Evolutionary conservation across 345 rosid species (phyloP).

Genomic region (Moricandia moricandioides): DNA sequence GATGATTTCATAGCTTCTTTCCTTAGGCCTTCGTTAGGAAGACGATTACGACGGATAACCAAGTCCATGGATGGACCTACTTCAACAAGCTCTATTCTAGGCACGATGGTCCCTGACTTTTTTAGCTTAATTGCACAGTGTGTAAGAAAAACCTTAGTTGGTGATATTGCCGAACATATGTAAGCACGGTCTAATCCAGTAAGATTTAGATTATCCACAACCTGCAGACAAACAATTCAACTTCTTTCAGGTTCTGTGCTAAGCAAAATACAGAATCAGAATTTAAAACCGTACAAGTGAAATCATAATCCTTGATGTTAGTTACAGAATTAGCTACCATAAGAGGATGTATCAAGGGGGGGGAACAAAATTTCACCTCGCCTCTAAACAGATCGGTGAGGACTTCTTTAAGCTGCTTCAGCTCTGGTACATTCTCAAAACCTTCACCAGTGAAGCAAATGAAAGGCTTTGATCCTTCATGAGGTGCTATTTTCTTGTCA

Average conservation of each 20-base stretch:
- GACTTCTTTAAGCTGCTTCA: slow-evolving; percentile 87
- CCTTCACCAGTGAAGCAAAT: slow-evolving; percentile 79
- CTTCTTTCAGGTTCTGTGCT: background rate
- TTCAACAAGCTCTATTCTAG: slow-evolving; percentile 88
- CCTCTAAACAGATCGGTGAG: slow-evolving; percentile 79
- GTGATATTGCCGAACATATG: slow-evolving; percentile 75
- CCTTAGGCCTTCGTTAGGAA: slow-evolving; percentile 65
- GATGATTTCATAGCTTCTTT: slow-evolving; percentile 86
- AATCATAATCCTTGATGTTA: too few relatives aligned
- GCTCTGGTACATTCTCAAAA: slow-evolving; percentile 72
- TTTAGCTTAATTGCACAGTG: slow-evolving; percentile 88
- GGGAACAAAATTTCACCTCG: slow-evolving; percentile 47
- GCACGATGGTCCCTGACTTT: slow-evolving; percentile 83
- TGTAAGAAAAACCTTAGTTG: slow-evolving; percentile 59
- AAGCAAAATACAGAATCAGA: background rate
- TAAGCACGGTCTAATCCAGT: slow-evolving; percentile 83
- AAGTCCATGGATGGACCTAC: slow-evolving; percentile 97
- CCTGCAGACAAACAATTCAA: slow-evolving; percentile 47
- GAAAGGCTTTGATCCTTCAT: slow-evolving; percentile 79
- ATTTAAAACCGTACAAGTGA: too few relatives aligned
- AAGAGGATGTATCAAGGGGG: background rate
- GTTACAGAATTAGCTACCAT: too few relatives aligned
- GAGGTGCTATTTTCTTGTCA: slow-evolving; percentile 80
- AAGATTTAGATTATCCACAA: slow-evolving; percentile 79
- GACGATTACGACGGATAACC: slow-evolving; percentile 81